Conservation (phyloP, 129 eudicot species). For the Daucus carota region DNA sequence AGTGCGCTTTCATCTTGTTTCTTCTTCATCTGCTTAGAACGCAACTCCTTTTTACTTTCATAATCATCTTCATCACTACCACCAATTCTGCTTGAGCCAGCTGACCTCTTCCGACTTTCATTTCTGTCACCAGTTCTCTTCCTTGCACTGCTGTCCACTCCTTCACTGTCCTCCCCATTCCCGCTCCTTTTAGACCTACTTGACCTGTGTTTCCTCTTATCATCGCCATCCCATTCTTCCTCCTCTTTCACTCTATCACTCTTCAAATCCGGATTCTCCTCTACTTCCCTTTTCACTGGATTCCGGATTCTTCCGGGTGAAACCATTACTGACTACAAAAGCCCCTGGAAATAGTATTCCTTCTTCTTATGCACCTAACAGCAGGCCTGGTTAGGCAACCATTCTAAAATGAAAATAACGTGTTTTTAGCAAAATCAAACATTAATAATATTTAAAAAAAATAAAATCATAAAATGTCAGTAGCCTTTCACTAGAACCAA, state of each 20-base stretch:
- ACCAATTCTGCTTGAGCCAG: constrained; percentile 52
- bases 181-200: constrained; percentile 53
- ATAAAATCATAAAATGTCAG: neutral
- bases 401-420: neutral
- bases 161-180: constrained; percentile 59
- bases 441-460: neutral
- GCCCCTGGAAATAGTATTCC: neutral
- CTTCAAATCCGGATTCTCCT: constrained; percentile 43
- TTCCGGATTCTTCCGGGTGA: constrained; percentile 67
- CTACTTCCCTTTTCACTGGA: constrained; percentile 40
- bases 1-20: constrained; percentile 69
- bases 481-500: neutral
- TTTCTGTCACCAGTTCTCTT: constrained; percentile 52
- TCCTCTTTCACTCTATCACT: constrained; percentile 46
- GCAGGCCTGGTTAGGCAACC: neutral
- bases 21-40: constrained; percentile 52
- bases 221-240: constrained; percentile 55
- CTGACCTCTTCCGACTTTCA: constrained; percentile 57
- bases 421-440: neutral
- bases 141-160: constrained; percentile 44
- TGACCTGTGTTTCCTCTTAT: constrained; percentile 58
- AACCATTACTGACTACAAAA: constrained; percentile 30
- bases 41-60: constrained; percentile 46
- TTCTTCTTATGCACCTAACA: neutral
- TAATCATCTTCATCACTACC: constrained; percentile 70